Base-by-base conservation (phyloP, 768 basidiomycete genomes). In the Dioszegia crocea region DNA sequence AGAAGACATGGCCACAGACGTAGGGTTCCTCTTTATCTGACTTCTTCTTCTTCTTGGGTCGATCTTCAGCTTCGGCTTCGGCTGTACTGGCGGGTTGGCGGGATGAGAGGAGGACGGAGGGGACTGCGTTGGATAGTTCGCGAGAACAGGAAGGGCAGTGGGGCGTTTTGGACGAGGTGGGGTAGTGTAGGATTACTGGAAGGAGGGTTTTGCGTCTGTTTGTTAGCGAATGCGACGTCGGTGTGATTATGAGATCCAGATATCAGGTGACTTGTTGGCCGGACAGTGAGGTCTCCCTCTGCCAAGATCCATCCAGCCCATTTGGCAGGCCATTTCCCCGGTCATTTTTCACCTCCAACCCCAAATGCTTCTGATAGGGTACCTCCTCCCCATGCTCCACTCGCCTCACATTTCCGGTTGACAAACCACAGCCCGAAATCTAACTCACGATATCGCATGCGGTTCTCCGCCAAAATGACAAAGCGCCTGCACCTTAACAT, bases 401-500 rank as follows among this genome's bases (percentile, higher is more conserved):
- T 3, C 14, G 23, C 30, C 23, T 24, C 26, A n/a, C 27, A 21
- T 4, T 38, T 8, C 17, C 33, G 3, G 19, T 30, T 38, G 3
- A 4, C 38, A 23, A 4, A 8, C 3, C 21, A 21, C 17, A n/a
- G 24, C 2, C 26, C 17, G 4, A 30, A 5, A 23, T 17, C 26
- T 39, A 21, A 82, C 88, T 58, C 70, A 91, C 91, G 80, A 81
- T 51, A 98, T 77, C 1, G 84, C 79, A 80, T 99, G 94, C 1
- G 86, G 76, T 33, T 41, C 39, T 62, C 83, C 82, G 1, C 87
- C 87, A 4, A 88, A 90, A 57, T 88, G 84, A 78, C 96, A 99
- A 55, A 88, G 84, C 8, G 94, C 91, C 68, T 90, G 88, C 29
- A 92, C 77, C 76, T 91, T 91, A 31, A 92, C 82, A 66, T 92